phyloP scores from a whole-genome alignment of 306 rosid species.

The Amphicarpaea edgeworthii region DNA sequence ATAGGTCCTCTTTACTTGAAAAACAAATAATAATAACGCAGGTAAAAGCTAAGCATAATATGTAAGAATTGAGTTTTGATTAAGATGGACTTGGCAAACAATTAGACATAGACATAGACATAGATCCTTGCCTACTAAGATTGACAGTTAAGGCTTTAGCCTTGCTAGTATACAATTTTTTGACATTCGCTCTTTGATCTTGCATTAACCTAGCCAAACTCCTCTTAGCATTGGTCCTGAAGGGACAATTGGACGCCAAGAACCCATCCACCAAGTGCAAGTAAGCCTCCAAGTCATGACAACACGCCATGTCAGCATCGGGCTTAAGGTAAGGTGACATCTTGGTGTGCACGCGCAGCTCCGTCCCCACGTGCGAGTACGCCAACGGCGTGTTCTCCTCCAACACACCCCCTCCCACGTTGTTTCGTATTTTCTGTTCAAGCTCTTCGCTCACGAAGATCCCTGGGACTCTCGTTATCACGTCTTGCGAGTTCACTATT shows the following conservation, averaged over 20 bases:
- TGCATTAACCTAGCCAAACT: slow-evolving; percentile 74
- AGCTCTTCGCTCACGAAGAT: slow-evolving; percentile 59
- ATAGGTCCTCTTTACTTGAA: too few species aligned
- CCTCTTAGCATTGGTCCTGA: slow-evolving; percentile 84
- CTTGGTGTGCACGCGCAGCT: slow-evolving; percentile 78
- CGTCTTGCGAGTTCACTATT: slow-evolving; percentile 86
- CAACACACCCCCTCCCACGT: slow-evolving; percentile 55
- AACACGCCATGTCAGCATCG: slow-evolving; percentile 85
- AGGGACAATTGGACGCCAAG: slow-evolving; percentile 82
- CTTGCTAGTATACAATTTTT: slow-evolving; percentile 80
- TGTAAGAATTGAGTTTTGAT: not conserved
- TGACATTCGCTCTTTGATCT: slow-evolving; percentile 79
- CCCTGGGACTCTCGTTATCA: slow-evolving; percentile 77
- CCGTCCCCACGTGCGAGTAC: slow-evolving; percentile 83
- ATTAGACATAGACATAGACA: slow-evolving; percentile 54
- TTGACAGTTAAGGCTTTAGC: slow-evolving; percentile 68
- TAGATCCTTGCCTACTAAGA: slow-evolving; percentile 50
- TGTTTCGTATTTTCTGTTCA: slow-evolving; percentile 56
- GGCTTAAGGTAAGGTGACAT: slow-evolving; percentile 91
- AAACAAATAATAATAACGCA: too few species aligned
- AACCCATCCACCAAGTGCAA: slow-evolving; percentile 93
- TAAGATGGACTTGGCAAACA: slow-evolving; percentile 85
- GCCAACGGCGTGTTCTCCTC: slow-evolving; percentile 64
- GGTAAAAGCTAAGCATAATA: not conserved
- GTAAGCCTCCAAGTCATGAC: slow-evolving; percentile 95